Evolutionary conservation across 78 protist species (phyloP), one percentile per base, ranked within the genome.

Genomic region (Chrysochromulina parva): DNA sequence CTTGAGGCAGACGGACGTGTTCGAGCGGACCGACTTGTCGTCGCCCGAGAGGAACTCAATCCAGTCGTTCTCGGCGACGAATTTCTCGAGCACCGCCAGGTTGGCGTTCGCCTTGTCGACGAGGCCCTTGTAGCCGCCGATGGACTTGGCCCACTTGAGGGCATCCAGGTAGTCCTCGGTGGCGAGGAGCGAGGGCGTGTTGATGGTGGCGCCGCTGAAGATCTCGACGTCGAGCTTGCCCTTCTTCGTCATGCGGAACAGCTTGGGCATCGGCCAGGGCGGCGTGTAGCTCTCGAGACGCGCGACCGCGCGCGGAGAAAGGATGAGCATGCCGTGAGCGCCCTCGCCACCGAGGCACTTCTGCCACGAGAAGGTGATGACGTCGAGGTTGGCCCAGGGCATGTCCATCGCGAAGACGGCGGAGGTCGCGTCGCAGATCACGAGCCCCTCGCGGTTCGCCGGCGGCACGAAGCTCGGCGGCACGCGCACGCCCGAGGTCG

Each of bases 301-400:
- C 76, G 24, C 69, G 53, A 90, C 82, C 4, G 90, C 93, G 38
- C 89, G 86, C 16, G 95, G 95, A n/a, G 73, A 28, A 71, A 94
- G 91, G 73, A 94, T 62, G 48, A 94, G 73, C 89, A 91, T 57
- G 62, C 95, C 95, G 92, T 94, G 95, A 22, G 94, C 95, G 59
- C 90, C 95, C 71, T 94, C 95, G 26, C 95, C 94, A 16, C 95
- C 95, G 1, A 94, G 92, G 47, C 50, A 53, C 91, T 93, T 93
- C 74, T 93, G 95, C 95, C 95, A 93, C 71, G 92, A 87, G 91
- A 19, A 93, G 19, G 95, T 93, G 57, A 88, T 48, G 14, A 90
- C 90, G 74, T 93, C 95, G n/a, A 91, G 88, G 88, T 94, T 94
- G 53, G 1, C 6, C 95, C 95, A 94, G n/a, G 87, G 90, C 67